phyloP scores from a whole-genome alignment of 2,329 filamentous ascomycete species.

The Monilinia fructicola region DNA sequence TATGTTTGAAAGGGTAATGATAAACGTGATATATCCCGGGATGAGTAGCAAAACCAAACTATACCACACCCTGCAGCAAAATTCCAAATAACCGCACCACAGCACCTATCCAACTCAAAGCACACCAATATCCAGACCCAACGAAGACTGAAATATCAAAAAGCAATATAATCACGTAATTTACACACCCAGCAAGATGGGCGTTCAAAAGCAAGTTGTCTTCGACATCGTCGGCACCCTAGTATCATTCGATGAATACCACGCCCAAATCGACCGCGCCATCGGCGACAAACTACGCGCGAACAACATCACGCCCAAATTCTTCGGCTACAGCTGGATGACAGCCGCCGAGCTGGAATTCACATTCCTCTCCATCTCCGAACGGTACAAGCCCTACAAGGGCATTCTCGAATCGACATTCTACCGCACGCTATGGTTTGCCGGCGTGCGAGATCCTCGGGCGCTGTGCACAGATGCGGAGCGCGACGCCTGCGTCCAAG shows the following conservation, averaged over 20 bases:
- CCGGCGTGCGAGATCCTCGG: conserved; percentile 47
- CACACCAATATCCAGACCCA: not conserved
- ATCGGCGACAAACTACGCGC: conserved; percentile 45
- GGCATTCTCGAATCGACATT: conserved; percentile 47
- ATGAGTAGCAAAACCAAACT: not conserved
- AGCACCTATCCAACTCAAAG: not conserved
- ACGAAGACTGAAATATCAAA: not conserved
- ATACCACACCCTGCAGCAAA: not conserved
- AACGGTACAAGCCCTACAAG: conserved; percentile 46
- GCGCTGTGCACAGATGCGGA: conserved; percentile 47
- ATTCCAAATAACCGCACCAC: not conserved
- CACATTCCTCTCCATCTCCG: conserved; percentile 49
- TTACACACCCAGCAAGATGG: not conserved
- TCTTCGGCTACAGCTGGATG: conserved; percentile 49
- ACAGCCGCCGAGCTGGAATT: conserved; percentile 50
- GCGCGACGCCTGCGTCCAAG: conserved; percentile 42
- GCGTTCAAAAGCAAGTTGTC: conserved; percentile 45
- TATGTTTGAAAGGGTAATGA: not conserved
- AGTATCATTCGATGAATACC: conserved; percentile 48
- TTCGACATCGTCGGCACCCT: conserved; percentile 54
- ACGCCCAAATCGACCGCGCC: conserved; percentile 44
- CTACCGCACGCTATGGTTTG: conserved; percentile 49
- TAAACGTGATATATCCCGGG: not conserved
- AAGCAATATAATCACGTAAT: not conserved
- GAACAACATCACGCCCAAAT: conserved; percentile 44